Conservation (phyloP, 768 basidiomycete species). For the Lactarius indigo region DNA sequence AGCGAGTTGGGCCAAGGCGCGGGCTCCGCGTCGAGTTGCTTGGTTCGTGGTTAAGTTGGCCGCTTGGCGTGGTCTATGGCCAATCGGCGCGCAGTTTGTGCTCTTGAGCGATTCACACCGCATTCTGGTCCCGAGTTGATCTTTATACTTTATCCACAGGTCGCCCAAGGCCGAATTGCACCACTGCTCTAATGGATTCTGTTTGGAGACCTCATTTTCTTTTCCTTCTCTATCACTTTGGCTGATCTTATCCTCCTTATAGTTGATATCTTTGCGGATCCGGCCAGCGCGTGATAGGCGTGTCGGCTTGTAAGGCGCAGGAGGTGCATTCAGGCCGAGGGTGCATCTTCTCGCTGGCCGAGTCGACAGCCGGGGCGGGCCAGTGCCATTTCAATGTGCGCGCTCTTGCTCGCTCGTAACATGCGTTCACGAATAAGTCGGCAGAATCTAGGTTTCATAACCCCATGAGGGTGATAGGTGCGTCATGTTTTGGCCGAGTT, state of each 20-base stretch:
- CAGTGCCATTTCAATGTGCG: not conserved
- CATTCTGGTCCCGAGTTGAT: not conserved
- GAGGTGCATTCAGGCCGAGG: constrained; percentile 13
- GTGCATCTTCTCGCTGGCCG: not conserved
- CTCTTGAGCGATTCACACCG: not conserved
- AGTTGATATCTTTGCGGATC: not conserved
- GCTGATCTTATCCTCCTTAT: not conserved
- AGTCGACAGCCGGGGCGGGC: not conserved
- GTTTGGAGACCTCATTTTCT: not conserved
- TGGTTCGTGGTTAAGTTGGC: not conserved
- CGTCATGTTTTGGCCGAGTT: not conserved
- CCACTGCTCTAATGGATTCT: not conserved
- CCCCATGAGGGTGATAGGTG: not conserved
- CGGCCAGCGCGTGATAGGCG: not conserved
- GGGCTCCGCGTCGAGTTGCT: not conserved
- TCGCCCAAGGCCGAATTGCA: not conserved
- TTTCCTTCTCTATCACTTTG: not conserved
- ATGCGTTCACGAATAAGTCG: not conserved
- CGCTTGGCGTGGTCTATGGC: not conserved
- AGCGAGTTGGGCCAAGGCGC: not conserved
- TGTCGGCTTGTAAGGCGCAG: not conserved
- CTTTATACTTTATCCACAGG: not conserved
- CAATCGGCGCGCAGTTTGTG: not conserved
- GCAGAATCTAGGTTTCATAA: not conserved
- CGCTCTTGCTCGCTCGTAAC: not conserved